Evolutionary conservation across 1,284 basidiomycete species (phyloP).

Genomic region (Pseudozyma tsukubaensis): DNA sequence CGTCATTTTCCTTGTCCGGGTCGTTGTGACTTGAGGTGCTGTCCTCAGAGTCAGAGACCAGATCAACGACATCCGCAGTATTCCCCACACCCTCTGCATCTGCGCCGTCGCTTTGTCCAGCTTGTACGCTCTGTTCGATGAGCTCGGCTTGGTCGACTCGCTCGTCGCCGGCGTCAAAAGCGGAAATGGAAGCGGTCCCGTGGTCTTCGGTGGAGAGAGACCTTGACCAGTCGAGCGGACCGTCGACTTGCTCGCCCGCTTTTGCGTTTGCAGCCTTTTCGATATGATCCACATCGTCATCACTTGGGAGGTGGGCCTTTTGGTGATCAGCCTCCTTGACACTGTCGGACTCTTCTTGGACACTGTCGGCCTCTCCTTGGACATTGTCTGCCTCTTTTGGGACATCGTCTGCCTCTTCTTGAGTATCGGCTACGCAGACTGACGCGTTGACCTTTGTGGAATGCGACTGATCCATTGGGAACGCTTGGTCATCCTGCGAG

Average conservation of each 20-base stretch:
- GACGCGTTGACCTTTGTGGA: too few species aligned
- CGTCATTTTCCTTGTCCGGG: conserved; percentile 47
- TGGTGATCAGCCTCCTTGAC: background rate
- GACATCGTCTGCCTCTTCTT: too few species aligned
- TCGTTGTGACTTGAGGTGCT: conserved; percentile 16
- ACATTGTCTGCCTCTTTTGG: too few species aligned
- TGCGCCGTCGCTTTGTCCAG: too few species aligned
- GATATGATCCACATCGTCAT: conserved; percentile 34
- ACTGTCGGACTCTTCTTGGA: conserved; percentile 1
- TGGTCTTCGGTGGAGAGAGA: conserved; percentile 9
- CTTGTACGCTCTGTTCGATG: too few species aligned
- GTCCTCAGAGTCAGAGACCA: conserved; percentile 31
- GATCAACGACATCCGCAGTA: conserved; percentile 15
- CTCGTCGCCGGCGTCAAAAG: conserved; percentile 5
- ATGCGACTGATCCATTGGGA: too few species aligned
- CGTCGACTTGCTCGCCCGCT: conserved; percentile 25
- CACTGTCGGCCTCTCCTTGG: background rate
- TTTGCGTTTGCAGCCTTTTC: conserved; percentile 17
- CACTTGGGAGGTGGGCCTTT: conserved; percentile 8
- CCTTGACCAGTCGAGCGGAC: conserved; percentile 20
- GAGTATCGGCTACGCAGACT: too few species aligned
- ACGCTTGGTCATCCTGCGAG: too few species aligned
- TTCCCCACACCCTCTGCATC: too few species aligned
- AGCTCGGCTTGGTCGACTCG: background rate
- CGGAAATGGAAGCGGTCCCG: background rate